Evolutionary conservation across 129 eudicot genomes (phyloP), one percentile per base, ranked within the genome.

Genomic region (Chrysanthemum makinoi): DNA sequence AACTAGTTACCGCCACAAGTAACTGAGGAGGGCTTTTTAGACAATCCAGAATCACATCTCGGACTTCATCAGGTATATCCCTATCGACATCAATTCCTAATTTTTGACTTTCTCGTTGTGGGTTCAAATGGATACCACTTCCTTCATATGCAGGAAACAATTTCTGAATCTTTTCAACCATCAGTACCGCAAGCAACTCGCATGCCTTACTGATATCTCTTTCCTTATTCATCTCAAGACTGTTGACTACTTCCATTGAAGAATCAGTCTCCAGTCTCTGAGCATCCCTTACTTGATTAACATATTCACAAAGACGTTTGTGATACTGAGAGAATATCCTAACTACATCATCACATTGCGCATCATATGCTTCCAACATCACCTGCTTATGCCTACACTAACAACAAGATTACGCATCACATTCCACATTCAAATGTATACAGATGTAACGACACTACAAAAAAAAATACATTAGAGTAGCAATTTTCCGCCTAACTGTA

Each of bases 371-470:
- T 83, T 94, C 99, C 86, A 90, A 59, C 90, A 90, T 86, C 69
- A 90, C 96, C 77, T 94, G 97, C 80, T 94, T 94, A 80, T 94
- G 99, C 89, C 99, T 94, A 82, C 80, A 78, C 33, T 67, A 70
- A 24, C 39, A 77, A 66, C 19, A 53, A 57, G 22, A 52, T 19
- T 62, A 16, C 13, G 60, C 79, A 10, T 68, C 46, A 70, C 68
- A 20, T 14, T 53, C 46, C 17, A 60, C 39, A 35, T 53, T 65
- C 50, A 63, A 44, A 28, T 70, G 46, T 70, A 44, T 22, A 24
- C 53, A 18, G 12, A 73, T 16, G 11, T 24, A 47, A 47, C 5
- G 5, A 12, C 19, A 22, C 10, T 60, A 13, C 6, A 10, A 3
- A 35, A 24, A 9, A 22, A 9, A 22, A 10, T 59, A 59, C 43